phyloP scores from a whole-genome alignment of 2,329 filamentous ascomycete species.

The Byssothecium circinans region DNA sequence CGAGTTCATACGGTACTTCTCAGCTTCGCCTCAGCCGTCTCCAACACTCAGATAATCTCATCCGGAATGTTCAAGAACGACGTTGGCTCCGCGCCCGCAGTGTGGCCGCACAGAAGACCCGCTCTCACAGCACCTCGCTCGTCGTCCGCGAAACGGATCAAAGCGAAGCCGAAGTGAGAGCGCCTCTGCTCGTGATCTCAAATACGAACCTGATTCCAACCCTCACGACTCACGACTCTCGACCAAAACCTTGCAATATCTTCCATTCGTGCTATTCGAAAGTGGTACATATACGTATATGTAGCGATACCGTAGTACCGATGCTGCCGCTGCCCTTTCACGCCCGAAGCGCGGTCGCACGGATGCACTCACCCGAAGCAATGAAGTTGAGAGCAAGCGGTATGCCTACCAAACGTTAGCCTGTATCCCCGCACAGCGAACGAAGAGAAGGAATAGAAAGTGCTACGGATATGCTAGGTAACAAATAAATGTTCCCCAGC shows the following conservation, averaged over 20 bases:
- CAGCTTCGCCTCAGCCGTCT: constrained; percentile 65
- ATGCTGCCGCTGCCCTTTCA: constrained; percentile 66
- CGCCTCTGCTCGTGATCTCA: constrained; percentile 41
- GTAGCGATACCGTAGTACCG: constrained; percentile 41
- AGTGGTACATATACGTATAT: too few species aligned
- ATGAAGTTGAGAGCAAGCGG: constrained; percentile 87
- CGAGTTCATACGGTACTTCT: constrained; percentile 96
- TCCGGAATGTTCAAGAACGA: constrained; percentile 9
- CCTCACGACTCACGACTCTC: constrained; percentile 22
- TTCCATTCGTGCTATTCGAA: constrained; percentile 7
- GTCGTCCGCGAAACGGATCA: neutral
- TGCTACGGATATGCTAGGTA: neutral
- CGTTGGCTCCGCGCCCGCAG: constrained; percentile 76
- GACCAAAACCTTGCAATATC: constrained; percentile 17
- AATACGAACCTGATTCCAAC: constrained; percentile 43
- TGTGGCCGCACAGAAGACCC: constrained; percentile 60
- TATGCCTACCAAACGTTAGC: constrained; percentile 58
- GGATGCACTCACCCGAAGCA: constrained; percentile 78
- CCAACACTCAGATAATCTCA: constrained; percentile 7
- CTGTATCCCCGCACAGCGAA: constrained; percentile 2
- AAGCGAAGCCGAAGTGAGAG: constrained; percentile 11
- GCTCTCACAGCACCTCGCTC: constrained; percentile 10
- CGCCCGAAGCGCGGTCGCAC: constrained; percentile 41
- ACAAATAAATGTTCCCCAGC: constrained; percentile 2
- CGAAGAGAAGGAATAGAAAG: neutral